Conservation (phyloP, 805 yeast species). For the Metschnikowia drakensbergensis region DNA sequence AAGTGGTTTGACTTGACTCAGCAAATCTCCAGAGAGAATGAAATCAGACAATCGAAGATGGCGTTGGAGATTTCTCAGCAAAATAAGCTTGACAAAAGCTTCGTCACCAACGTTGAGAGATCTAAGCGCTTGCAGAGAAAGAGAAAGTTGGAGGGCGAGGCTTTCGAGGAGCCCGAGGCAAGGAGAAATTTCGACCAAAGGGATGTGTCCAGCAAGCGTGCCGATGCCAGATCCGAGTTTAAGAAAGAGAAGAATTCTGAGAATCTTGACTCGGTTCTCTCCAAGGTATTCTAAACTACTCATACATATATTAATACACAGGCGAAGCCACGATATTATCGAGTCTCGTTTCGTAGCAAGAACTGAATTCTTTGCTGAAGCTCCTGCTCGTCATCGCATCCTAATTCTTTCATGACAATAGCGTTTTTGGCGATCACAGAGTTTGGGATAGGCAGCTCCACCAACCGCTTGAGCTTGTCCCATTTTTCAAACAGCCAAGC, state of each 20-base stretch:
- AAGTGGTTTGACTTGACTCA: constrained; percentile 95
- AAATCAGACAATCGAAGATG: constrained; percentile 80
- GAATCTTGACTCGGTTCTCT: constrained; percentile 47
- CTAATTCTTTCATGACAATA: constrained; percentile 24
- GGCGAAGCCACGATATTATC: not conserved
- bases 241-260: constrained; percentile 41
- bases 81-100: constrained; percentile 78
- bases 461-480: constrained; percentile 28
- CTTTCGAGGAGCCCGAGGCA: constrained; percentile 17
- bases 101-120: constrained; percentile 77
- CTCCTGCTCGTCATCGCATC: constrained; percentile 26
- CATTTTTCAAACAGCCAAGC: constrained; percentile 32
- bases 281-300: constrained; percentile 44
- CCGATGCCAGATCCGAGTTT: constrained; percentile 50
- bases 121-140: constrained; percentile 69
- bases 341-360: constrained; percentile 4
- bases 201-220: constrained; percentile 60
- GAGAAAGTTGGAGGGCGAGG: constrained; percentile 26
- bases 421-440: constrained; percentile 28
- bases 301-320: constrained; percentile 1
- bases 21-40: constrained; percentile 87
- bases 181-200: constrained; percentile 66
- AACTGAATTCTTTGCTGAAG: constrained; percentile 27
- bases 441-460: constrained; percentile 26
- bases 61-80: constrained; percentile 89